A percentile compares a stretch with the other conserved stretches of the same genome.
Evolutionary conservation across 1,284 basidiomycete species (phyloP).

Genomic region (Volvariella volvacea): DNA sequence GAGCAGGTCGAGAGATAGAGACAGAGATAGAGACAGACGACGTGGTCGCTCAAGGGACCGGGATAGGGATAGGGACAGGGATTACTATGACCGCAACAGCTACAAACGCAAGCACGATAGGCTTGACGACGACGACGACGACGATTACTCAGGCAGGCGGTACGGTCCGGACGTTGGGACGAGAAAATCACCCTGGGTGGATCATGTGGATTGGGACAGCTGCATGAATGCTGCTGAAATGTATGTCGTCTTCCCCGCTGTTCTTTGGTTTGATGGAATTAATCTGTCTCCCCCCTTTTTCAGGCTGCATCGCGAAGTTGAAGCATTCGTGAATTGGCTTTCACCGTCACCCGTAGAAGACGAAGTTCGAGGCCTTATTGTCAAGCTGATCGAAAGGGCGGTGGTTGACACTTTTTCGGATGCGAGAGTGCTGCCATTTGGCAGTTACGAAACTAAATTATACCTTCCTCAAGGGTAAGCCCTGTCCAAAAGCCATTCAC

Average conservation of each 20-base stretch:
- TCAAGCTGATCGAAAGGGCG: slow-evolving; percentile 67
- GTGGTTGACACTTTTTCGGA: slow-evolving; percentile 70
- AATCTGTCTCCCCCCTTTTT: not conserved
- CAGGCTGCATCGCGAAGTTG: slow-evolving; percentile 78
- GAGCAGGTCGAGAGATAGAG: slow-evolving; percentile 24
- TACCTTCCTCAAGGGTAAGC: slow-evolving; percentile 90
- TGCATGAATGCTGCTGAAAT: slow-evolving; percentile 78
- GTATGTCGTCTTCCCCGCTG: slow-evolving; percentile 29
- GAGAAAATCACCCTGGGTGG: slow-evolving; percentile 74
- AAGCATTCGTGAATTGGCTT: slow-evolving; percentile 84
- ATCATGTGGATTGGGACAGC: slow-evolving; percentile 70
- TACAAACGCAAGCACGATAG: slow-evolving; percentile 27
- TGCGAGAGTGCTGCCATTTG: slow-evolving; percentile 83
- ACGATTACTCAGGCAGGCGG: slow-evolving; percentile 49
- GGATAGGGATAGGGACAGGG: slow-evolving; percentile 8
- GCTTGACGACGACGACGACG: slow-evolving; percentile 38
- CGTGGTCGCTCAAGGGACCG: slow-evolving; percentile 15
- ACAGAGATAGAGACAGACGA: slow-evolving; percentile 18
- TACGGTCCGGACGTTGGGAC: slow-evolving; percentile 52
- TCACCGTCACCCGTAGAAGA: slow-evolving; percentile 84
- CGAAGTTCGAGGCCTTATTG: slow-evolving; percentile 73
- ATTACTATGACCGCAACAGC: slow-evolving; percentile 3
- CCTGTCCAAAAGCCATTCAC: not conserved
- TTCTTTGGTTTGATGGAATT: slow-evolving; percentile 11
- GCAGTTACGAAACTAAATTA: slow-evolving; percentile 90